Conservation (phyloP, 2,329 filamentous ascomycete species). For the Diplodia seriata region DNA sequence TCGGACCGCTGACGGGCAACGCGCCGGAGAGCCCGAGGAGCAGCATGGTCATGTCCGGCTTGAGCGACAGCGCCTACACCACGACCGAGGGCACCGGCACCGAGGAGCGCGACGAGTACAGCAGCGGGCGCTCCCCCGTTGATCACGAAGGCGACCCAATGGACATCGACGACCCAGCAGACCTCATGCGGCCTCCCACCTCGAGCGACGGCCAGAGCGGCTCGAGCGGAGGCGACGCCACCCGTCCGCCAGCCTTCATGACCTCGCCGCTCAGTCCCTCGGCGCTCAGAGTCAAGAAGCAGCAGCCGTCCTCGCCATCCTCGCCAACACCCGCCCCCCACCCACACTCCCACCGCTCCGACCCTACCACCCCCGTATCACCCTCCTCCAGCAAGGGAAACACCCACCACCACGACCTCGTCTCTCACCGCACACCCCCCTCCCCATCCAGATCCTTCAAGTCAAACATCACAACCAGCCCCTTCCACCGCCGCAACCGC, state of each 20-base stretch:
- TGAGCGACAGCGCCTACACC: conserved; percentile 30
- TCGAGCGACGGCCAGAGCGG: neutral
- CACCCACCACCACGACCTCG: neutral
- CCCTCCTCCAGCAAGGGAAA: conserved; percentile 20
- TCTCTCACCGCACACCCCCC: conserved; percentile 6
- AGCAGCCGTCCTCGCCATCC: neutral
- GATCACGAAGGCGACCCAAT: conserved; percentile 5
- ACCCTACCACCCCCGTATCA: neutral
- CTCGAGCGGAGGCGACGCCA: conserved; percentile 7
- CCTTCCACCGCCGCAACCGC: conserved; percentile 21
- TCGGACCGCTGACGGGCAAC: conserved; percentile 5
- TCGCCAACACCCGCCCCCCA: neutral
- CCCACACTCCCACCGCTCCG: neutral
- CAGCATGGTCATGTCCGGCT: conserved; percentile 16
- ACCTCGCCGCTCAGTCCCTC: conserved; percentile 22
- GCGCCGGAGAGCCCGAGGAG: conserved; percentile 27
- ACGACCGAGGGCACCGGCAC: conserved; percentile 22
- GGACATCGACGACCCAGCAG: conserved; percentile 19
- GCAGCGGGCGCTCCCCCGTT: conserved; percentile 4
- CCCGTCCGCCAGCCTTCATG: conserved; percentile 4
- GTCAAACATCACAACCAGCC: conserved; percentile 16
- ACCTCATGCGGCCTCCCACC: neutral
- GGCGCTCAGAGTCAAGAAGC: conserved; percentile 16
- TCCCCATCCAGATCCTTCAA: conserved; percentile 20
- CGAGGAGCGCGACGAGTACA: conserved; percentile 15